These are phyloP conservation scores for Pestalotiopsis sp. DNA, from an alignment of 2,329 filamentous ascomycete species.

Conservation along the genomic window DNA sequence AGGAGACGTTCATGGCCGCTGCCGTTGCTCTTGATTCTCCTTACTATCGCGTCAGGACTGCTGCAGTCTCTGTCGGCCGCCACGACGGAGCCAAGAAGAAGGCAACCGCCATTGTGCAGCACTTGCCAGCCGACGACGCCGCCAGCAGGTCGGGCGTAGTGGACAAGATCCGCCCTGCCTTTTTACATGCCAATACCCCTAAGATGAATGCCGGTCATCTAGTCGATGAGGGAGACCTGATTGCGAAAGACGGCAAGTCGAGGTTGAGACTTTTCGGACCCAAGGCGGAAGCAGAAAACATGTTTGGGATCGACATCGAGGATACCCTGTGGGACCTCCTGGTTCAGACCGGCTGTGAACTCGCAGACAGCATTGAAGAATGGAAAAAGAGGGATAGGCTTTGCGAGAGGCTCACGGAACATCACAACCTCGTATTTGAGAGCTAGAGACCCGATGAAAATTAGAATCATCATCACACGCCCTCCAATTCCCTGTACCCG, in stretches of 20 bases:
- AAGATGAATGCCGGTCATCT: conserved; percentile 30
- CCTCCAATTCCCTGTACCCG: background rate
- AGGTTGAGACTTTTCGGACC: conserved; percentile 24
- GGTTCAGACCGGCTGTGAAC: conserved; percentile 20
- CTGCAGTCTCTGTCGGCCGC: background rate
- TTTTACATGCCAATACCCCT: conserved; percentile 27
- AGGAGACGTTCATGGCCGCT: conserved; percentile 49
- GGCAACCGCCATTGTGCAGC: conserved; percentile 10
- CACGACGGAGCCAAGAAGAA: conserved; percentile 18
- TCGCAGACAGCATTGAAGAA: conserved; percentile 13
- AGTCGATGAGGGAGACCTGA: conserved; percentile 24
- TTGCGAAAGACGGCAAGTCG: conserved; percentile 16
- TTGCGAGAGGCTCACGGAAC: conserved; percentile 9
- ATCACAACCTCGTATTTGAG: conserved; percentile 7
- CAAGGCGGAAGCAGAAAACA: conserved; percentile 17
- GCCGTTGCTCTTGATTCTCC: conserved; percentile 37
- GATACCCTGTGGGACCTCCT: conserved; percentile 22
- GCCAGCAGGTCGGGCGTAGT: background rate
- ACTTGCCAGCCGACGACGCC: conserved; percentile 10
- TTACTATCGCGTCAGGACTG: conserved; percentile 39
- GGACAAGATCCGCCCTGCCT: conserved; percentile 17
- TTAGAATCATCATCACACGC: background rate
- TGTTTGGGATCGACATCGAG: conserved; percentile 26
- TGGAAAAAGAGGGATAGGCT: conserved; percentile 12
- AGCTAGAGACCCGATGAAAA: background rate